Percentiles rank a stretch among this genome's conserved stretches.
Evolutionary conservation across 2,329 filamentous ascomycete species (phyloP).

Genomic region (Leptoxyphium fumago): DNA sequence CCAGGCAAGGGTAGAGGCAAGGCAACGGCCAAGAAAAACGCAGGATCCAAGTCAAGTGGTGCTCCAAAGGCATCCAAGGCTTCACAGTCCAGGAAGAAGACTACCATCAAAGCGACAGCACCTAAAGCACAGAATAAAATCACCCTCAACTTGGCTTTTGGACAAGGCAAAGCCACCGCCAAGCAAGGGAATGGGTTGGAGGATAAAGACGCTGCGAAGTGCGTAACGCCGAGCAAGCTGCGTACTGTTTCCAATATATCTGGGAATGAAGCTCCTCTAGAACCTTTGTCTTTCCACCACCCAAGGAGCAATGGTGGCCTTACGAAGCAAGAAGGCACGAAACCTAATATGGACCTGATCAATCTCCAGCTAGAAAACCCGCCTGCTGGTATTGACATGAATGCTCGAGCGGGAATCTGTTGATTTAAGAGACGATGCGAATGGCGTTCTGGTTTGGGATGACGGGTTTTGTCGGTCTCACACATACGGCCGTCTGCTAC

Average conservation of each 20-base stretch:
- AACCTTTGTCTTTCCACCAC: constrained; percentile 11
- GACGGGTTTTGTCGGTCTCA: background rate
- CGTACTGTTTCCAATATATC: constrained; percentile 12
- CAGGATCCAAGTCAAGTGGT: constrained; percentile 4
- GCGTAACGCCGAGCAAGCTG: constrained; percentile 12
- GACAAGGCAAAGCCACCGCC: background rate
- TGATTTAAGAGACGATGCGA: background rate
- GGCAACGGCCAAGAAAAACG: background rate
- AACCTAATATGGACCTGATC: background rate
- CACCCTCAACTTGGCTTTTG: background rate
- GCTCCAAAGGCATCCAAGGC: constrained; percentile 6
- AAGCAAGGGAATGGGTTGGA: background rate
- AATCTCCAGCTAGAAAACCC: background rate
- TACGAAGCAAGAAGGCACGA: background rate
- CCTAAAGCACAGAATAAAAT: constrained; percentile 6
- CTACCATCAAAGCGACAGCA: constrained; percentile 1
- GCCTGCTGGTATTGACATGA: background rate
- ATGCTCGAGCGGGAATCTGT: background rate
- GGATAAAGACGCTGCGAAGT: background rate
- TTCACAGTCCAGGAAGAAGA: constrained; percentile 8
- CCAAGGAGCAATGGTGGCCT: constrained; percentile 10
- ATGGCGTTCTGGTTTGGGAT: background rate
- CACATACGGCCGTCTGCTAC: too few species aligned
- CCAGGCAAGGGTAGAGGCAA: constrained; percentile 3
- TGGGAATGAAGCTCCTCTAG: constrained; percentile 8